A percentile compares a stretch with the other conserved stretches of the same genome.
These are phyloP conservation scores for Pelargonium fulgidum DNA, from an alignment of 441 rosid genomes.

Conservation along the genomic window DNA sequence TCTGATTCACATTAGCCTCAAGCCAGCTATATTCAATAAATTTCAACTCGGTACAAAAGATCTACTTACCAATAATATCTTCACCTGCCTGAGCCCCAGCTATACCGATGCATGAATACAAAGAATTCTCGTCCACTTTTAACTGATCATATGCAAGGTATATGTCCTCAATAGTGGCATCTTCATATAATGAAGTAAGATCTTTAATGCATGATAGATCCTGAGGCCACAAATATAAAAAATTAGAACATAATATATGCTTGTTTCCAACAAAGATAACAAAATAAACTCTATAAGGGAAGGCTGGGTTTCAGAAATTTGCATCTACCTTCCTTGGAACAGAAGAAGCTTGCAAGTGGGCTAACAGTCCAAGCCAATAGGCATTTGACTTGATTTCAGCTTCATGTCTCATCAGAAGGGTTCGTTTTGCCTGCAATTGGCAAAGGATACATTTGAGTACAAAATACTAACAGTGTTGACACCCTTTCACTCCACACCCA, in stretches of 20 bases:
- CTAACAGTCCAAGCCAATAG: slow-evolving; percentile 97
- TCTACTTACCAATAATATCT: slow-evolving; percentile 45
- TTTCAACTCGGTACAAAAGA: neutral
- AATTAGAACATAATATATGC: slow-evolving; percentile 11
- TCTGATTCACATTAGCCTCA: neutral
- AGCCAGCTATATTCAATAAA: neutral
- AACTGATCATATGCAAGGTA: slow-evolving; percentile 82
- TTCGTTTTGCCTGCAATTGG: slow-evolving; percentile 74
- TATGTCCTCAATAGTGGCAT: slow-evolving; percentile 82
- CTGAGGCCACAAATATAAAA: slow-evolving; percentile 37
- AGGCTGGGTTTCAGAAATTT: slow-evolving; percentile 10
- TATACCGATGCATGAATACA: slow-evolving; percentile 87
- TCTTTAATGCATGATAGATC: slow-evolving; percentile 88
- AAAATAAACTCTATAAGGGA: neutral
- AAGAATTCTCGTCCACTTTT: slow-evolving; percentile 70
- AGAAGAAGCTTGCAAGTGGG: slow-evolving; percentile 94
- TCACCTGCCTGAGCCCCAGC: slow-evolving; percentile 87
- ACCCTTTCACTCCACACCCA: too few relatives aligned
- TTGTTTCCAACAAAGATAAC: neutral
- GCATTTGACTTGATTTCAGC: slow-evolving; percentile 99
- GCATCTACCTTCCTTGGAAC: slow-evolving; percentile 83
- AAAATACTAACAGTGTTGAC: neutral
- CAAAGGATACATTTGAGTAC: neutral
- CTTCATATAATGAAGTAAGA: slow-evolving; percentile 75
- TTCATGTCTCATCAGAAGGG: slow-evolving; percentile 97